Evolutionary conservation across 2,329 filamentous ascomycete genomes (phyloP).

Genomic region (Fusarium oligoseptatum): DNA sequence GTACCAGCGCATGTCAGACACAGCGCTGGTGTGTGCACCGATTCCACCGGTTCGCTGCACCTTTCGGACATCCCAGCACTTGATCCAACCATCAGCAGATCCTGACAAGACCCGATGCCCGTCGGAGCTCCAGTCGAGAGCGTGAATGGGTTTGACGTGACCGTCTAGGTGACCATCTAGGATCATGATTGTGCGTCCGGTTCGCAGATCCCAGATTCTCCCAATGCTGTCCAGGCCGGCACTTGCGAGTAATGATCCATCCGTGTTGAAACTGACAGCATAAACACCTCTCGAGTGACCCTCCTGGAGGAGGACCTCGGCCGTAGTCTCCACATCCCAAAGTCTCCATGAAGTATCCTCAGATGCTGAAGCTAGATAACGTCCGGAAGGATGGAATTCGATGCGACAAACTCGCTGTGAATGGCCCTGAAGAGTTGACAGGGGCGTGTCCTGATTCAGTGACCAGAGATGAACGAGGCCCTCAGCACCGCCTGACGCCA

Average conservation of each 20-base stretch:
- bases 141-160: conserved; percentile 91
- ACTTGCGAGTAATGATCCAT: conserved; percentile 90
- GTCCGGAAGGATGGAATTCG: conserved; percentile 93
- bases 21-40: conserved; percentile 90
- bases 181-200: conserved; percentile 95
- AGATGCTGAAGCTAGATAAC: conserved; percentile 91
- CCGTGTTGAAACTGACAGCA: conserved; percentile 87
- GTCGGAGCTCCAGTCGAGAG: conserved; percentile 91
- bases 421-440: conserved; percentile 87
- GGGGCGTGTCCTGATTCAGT: conserved; percentile 84
- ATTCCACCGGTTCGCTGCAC: conserved; percentile 87
- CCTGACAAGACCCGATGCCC: conserved; percentile 94
- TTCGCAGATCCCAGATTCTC: conserved; percentile 93
- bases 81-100: conserved; percentile 94
- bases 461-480: conserved; percentile 93
- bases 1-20: conserved; percentile 94
- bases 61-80: conserved; percentile 97
- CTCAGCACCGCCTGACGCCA: conserved; percentile 92
- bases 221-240: conserved; percentile 96
- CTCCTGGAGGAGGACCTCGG: conserved; percentile 89
- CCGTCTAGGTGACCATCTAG: conserved; percentile 87
- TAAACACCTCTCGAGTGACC: conserved; percentile 96
- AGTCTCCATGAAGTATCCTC: conserved; percentile 97
- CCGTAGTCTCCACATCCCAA: conserved; percentile 91
- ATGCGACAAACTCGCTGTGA: conserved; percentile 89